A percentile compares a stretch with the other conserved stretches of the same genome.
Conservation (phyloP, 169 alveolate species). For the Plasmodium cynomolgi region DNA sequence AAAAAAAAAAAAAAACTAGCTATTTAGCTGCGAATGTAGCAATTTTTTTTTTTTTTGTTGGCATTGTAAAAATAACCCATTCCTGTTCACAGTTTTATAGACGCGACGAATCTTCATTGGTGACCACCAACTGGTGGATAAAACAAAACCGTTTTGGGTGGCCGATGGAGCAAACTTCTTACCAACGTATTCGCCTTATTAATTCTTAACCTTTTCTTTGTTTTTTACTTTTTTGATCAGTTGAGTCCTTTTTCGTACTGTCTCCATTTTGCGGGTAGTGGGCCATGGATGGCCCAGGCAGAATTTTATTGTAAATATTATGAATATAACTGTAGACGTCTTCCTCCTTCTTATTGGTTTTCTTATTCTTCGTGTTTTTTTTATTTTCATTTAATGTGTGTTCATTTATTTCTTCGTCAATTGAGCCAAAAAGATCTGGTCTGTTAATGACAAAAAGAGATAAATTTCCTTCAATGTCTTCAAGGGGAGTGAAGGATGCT, state of each 20-base stretch:
- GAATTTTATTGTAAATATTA: slow-evolving; percentile 37
- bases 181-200: not conserved
- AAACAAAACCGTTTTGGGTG: not conserved
- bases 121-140: not conserved
- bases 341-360: slow-evolving; percentile 27
- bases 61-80: not conserved
- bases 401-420: slow-evolving; percentile 89
- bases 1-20: not conserved
- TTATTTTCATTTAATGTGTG: slow-evolving; percentile 60
- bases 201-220: slow-evolving; percentile 25
- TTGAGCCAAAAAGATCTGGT: slow-evolving; percentile 93
- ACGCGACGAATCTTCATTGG: not conserved
- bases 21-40: not conserved
- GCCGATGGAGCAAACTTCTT: not conserved
- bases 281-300: slow-evolving; percentile 62
- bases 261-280: slow-evolving; percentile 37
- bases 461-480: slow-evolving; percentile 90
- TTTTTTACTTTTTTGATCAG: slow-evolving; percentile 27
- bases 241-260: not conserved
- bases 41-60: slow-evolving; percentile 7
- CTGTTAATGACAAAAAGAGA: slow-evolving; percentile 90
- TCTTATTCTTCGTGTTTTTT: slow-evolving; percentile 19
- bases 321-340: slow-evolving; percentile 66
- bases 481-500: slow-evolving; percentile 89
- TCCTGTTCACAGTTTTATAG: slow-evolving; percentile 3